Percentiles rank a stretch among this genome's conserved stretches.
phyloP scores from a whole-genome alignment of 106 monocot species.

The Chionographis japonica region DNA sequence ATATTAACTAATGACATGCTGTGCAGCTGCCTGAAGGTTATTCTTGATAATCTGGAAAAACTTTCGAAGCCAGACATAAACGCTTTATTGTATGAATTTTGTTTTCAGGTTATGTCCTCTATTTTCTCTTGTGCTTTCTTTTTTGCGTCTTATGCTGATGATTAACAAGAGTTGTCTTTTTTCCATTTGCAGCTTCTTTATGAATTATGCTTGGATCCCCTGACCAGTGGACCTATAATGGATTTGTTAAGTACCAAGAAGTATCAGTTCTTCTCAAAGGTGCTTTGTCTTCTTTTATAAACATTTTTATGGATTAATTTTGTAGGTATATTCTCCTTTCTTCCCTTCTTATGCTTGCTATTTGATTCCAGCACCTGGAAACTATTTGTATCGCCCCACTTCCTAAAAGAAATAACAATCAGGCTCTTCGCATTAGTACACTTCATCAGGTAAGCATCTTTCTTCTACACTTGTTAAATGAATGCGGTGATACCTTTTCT shows the following conservation, averaged over 20 bases:
- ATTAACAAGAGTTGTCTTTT: neutral
- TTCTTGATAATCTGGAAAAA: conserved; percentile 84
- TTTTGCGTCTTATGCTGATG: neutral
- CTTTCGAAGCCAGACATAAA: conserved; percentile 76
- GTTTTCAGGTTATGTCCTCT: conserved; percentile 70
- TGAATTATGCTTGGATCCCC: conserved; percentile 81
- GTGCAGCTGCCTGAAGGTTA: conserved; percentile 90
- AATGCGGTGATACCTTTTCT: no score
- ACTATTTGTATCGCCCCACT: conserved; percentile 55
- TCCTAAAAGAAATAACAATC: conserved; percentile 70
- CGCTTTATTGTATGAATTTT: conserved; percentile 71
- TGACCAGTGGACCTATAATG: conserved; percentile 62
- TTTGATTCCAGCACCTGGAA: conserved; percentile 66
- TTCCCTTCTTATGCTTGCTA: conserved; percentile 3
- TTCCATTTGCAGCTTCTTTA: conserved; percentile 66
- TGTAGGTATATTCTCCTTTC: neutral
- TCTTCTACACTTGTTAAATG: neutral
- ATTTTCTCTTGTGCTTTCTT: neutral
- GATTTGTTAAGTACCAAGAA: conserved; percentile 78
- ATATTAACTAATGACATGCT: neutral
- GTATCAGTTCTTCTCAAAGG: conserved; percentile 86
- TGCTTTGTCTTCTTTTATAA: conserved; percentile 4
- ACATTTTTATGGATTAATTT: conserved; percentile 2
- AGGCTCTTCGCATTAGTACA: conserved; percentile 73
- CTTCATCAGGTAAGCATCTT: conserved; percentile 79